A percentile compares a stretch with the other conserved stretches of the same genome.
Conservation (phyloP, 495 filamentous ascomycete genomes). For the Oidiodendron maius region DNA sequence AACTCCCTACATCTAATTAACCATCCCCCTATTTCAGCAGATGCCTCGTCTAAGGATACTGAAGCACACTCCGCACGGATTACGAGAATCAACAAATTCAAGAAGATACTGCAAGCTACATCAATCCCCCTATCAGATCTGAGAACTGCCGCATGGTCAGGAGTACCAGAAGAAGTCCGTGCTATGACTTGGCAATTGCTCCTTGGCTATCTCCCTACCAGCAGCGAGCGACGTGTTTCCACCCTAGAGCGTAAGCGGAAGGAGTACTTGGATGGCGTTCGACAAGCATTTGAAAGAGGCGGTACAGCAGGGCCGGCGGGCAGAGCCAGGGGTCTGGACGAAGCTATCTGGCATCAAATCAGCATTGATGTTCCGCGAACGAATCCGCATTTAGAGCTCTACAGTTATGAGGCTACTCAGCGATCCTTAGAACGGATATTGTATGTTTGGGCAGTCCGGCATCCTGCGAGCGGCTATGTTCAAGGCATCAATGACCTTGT, state of each 20-base stretch:
- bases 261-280: conserved; percentile 93
- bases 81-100: conserved; percentile 97
- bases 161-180: conserved; percentile 88
- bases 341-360: conserved; percentile 97
- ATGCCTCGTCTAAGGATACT: conserved; percentile 75
- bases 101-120: conserved; percentile 84
- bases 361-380: conserved; percentile 97
- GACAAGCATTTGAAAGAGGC: conserved; percentile 85
- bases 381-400: conserved; percentile 90
- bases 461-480: conserved; percentile 95
- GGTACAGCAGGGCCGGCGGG: conserved; percentile 38
- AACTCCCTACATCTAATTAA: conserved; percentile 93
- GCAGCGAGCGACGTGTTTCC: conserved; percentile 81
- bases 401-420: conserved; percentile 93
- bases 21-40: conserved; percentile 67
- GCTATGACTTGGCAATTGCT: conserved; percentile 98
- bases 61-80: conserved; percentile 85
- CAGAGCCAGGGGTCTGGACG: conserved; percentile 74
- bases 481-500: conserved; percentile 98
- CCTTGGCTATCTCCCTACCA: conserved; percentile 91
- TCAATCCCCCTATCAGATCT: conserved; percentile 82
- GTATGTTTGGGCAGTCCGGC: conserved; percentile 95
- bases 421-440: conserved; percentile 88
- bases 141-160: conserved; percentile 82
- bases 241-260: conserved; percentile 93